Percentiles rank a stretch among this genome's conserved stretches.
Evolutionary conservation across 495 filamentous ascomycete genomes (phyloP).

Genomic region (Trichodelitschia bisporula): DNA sequence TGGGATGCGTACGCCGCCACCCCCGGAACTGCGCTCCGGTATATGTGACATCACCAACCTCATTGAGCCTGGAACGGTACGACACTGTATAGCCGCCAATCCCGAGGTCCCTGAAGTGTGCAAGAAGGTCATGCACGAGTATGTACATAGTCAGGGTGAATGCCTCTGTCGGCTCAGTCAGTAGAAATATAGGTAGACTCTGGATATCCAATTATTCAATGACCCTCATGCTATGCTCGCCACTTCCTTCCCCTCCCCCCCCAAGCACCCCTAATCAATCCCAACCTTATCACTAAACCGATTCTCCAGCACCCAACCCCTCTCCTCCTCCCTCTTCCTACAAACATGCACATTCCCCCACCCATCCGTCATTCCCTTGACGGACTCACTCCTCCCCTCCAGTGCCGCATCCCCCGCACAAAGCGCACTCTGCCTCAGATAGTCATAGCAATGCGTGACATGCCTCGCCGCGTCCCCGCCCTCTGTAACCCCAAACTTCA

Average conservation of each 20-base stretch:
- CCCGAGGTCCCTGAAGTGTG: too few species aligned
- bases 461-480: neutral
- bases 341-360: neutral
- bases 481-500: neutral
- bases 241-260: neutral
- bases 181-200: too few species aligned
- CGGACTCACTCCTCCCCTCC: neutral
- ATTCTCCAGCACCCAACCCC: neutral
- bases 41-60: too few species aligned
- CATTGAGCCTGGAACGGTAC: too few species aligned
- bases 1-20: too few species aligned
- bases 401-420: neutral
- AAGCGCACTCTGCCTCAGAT: neutral
- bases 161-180: too few species aligned
- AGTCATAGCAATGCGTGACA: conserved; percentile 1
- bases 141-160: too few species aligned
- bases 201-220: too few species aligned
- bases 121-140: too few species aligned
- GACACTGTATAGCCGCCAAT: too few species aligned
- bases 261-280: neutral
- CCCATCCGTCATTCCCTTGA: neutral
- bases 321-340: neutral
- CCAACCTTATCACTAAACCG: neutral
- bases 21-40: too few species aligned
- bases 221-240: too few species aligned